Conservation (phyloP, 2,329 filamentous ascomycete genomes). For the Trichoderma sp. region DNA sequence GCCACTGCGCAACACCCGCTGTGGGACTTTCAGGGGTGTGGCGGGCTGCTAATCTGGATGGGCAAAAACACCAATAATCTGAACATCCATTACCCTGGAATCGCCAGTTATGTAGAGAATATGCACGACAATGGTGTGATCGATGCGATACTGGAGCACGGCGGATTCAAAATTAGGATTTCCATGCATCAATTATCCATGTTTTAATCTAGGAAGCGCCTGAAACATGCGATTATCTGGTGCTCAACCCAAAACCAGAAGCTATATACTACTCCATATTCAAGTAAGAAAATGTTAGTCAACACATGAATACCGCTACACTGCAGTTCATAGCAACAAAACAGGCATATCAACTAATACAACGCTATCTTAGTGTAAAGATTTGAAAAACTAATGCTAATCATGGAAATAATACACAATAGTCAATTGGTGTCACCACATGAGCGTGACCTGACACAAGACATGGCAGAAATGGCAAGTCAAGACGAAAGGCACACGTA, state of each 20-base stretch:
- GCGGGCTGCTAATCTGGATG: neutral
- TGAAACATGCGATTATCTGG: neutral
- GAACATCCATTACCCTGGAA: neutral
- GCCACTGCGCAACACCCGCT: constrained; percentile 15
- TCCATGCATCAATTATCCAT: neutral
- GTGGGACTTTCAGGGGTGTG: constrained; percentile 2
- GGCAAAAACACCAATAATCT: neutral
- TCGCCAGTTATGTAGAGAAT: neutral
- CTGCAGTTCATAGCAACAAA: neutral
- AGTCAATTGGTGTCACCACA: neutral
- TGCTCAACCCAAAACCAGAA: neutral
- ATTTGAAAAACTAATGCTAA: neutral
- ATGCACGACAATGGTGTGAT: neutral
- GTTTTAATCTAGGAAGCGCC: neutral
- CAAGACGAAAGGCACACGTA: neutral
- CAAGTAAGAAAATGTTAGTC: neutral
- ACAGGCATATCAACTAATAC: neutral
- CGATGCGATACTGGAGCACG: neutral
- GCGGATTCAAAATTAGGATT: neutral
- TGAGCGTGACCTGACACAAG: neutral
- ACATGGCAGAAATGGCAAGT: constrained; percentile 7
- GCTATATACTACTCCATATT: neutral
- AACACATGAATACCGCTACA: neutral
- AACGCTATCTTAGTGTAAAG: neutral
- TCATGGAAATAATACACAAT: too few species aligned